These are phyloP conservation scores for Cutaneotrichosporon curvatum DNA, from an alignment of 1,284 basidiomycete genomes.

Conservation along the genomic window DNA sequence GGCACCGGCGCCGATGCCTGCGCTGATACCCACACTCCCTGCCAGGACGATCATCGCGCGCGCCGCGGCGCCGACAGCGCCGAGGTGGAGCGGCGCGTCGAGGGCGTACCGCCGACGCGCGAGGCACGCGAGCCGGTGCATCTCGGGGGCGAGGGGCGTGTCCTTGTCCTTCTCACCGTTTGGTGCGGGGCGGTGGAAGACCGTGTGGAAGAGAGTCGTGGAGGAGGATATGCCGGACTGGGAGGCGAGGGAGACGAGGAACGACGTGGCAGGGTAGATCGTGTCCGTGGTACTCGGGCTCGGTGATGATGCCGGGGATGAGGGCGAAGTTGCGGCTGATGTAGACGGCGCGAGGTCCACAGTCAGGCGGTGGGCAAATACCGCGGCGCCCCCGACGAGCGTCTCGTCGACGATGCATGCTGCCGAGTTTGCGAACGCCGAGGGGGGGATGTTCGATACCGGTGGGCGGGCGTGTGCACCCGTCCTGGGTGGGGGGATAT, in stretches of 20 bases:
- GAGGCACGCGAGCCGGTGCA: conserved; percentile 4
- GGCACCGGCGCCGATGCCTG: too few relatives aligned
- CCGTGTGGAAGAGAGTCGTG: conserved; percentile 23
- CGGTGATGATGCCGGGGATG: neutral
- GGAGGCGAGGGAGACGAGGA: conserved; percentile 22
- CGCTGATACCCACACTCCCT: too few relatives aligned
- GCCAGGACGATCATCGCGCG: neutral
- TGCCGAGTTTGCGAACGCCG: conserved; percentile 23
- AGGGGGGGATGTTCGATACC: conserved; percentile 21
- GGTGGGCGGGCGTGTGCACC: conserved; percentile 11
- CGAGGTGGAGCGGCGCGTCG: conserved; percentile 4
- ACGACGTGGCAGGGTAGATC: conserved; percentile 25
- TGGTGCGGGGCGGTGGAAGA: conserved; percentile 17
- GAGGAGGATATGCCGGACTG: conserved; percentile 2
- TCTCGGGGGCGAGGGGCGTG: neutral
- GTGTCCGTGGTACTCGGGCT: conserved; percentile 1
- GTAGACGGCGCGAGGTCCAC: conserved; percentile 6
- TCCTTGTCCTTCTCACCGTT: neutral
- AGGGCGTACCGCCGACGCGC: conserved; percentile 3
- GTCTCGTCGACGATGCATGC: conserved; percentile 32
- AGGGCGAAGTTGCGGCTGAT: neutral
- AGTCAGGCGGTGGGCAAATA: conserved; percentile 16
- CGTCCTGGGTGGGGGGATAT: neutral
- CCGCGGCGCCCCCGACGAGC: conserved; percentile 11
- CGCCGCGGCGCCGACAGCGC: conserved; percentile 1